Percentiles rank a stretch among this genome's conserved stretches.
These are phyloP conservation scores for Salix arbutifolia DNA, from an alignment of 345 rosid species.

Conservation along the genomic window DNA sequence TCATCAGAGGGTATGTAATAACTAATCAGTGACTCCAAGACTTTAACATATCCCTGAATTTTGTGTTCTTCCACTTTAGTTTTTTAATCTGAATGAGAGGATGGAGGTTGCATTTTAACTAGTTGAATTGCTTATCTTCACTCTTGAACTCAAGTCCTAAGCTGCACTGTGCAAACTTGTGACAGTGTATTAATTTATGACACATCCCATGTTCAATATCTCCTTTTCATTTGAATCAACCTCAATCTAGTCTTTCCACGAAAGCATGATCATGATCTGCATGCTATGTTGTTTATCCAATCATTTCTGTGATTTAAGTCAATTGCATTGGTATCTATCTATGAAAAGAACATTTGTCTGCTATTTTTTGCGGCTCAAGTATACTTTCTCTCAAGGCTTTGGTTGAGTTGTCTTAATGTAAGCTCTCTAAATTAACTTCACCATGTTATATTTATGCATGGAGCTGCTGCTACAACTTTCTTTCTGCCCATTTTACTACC, in stretches of 20 bases:
- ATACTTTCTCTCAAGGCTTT: neutral
- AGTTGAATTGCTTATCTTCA: neutral
- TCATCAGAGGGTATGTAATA: slow-evolving; percentile 58
- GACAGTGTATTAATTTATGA: too few species aligned
- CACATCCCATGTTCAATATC: too few species aligned
- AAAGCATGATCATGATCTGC: neutral
- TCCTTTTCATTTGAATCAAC: neutral
- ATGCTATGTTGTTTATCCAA: neutral
- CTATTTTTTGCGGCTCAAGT: neutral
- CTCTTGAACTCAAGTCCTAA: neutral
- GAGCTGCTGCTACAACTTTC: too few species aligned
- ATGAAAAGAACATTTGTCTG: neutral
- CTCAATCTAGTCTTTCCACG: neutral
- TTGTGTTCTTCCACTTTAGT: neutral
- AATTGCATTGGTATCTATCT: neutral
- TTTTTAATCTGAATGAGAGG: too few species aligned
- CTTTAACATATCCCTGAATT: neutral
- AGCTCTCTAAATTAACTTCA: too few species aligned
- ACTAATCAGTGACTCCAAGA: slow-evolving; percentile 1
- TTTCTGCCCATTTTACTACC: neutral
- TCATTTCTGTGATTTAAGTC: neutral
- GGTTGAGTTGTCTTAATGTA: neutral
- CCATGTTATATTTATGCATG: too few species aligned
- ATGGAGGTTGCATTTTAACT: too few species aligned
- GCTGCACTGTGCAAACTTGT: neutral